A percentile compares a stretch with the other conserved stretches of the same genome.
These are phyloP conservation scores for Acanthamoeba culbertsoni DNA, from an alignment of 208 protist genomes.

Conservation along the genomic window DNA sequence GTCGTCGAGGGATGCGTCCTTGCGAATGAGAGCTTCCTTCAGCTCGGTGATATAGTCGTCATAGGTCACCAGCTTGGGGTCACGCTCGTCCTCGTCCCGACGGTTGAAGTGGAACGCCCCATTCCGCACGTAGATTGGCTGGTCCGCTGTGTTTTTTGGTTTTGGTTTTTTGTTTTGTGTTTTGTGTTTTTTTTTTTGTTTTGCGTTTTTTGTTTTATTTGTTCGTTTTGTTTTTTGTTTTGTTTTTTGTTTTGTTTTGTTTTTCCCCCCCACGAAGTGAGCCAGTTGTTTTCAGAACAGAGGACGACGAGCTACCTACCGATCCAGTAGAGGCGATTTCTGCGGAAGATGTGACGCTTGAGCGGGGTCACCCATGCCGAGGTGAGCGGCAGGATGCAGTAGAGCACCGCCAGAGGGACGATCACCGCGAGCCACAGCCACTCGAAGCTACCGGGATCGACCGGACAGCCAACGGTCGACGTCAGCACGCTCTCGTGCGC, in stretches of 20 bases:
- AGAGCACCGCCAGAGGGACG: not conserved
- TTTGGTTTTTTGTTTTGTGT: too few species aligned
- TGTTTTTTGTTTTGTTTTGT: too few species aligned
- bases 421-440: conserved; percentile 18
- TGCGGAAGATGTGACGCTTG: conserved; percentile 19
- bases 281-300: too few species aligned
- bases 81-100: not conserved
- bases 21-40: conserved; percentile 32
- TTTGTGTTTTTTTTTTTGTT: too few species aligned
- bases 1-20: conserved; percentile 15
- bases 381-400: not conserved
- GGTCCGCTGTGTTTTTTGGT: not conserved
- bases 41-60: conserved; percentile 45
- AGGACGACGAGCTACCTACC: not conserved
- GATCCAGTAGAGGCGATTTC: conserved; percentile 26
- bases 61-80: conserved; percentile 26
- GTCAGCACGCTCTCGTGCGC: not conserved
- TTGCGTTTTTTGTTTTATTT: too few species aligned
- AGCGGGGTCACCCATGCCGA: conserved; percentile 26
- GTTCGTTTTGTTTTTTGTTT: too few species aligned
- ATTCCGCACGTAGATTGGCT: conserved; percentile 4
- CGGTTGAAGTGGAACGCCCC: not conserved
- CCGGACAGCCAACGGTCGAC: not conserved
- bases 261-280: too few species aligned
- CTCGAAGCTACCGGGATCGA: conserved; percentile 3